phyloP scores from a whole-genome alignment of 768 basidiomycete species.

The Megacollybia marginata region DNA sequence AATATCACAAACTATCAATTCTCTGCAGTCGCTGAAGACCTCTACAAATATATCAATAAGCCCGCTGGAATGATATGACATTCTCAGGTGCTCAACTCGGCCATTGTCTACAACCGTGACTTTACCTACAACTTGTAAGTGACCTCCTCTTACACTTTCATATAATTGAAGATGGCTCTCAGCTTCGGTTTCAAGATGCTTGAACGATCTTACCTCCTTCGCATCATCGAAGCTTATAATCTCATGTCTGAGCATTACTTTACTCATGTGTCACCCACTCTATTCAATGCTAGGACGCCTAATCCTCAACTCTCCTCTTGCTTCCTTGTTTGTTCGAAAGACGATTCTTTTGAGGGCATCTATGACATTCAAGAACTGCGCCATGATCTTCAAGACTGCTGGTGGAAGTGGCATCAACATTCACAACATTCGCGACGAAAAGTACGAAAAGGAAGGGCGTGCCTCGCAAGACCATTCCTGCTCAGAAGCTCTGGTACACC shows the following conservation, averaged over 20 bases:
- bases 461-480: conserved; percentile 77
- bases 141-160: conserved; percentile 16
- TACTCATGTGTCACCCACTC: conserved; percentile 94
- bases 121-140: not conserved
- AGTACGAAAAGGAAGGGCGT: conserved; percentile 86
- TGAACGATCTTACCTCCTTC: conserved; percentile 93
- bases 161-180: not conserved
- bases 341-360: conserved; percentile 99
- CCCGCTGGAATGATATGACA: no score
- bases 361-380: conserved; percentile 98
- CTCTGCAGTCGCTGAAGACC: conserved; percentile 82
- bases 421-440: conserved; percentile 87
- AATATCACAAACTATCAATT: conserved; percentile 99
- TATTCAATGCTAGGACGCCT: conserved; percentile 97
- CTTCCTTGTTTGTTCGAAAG: conserved; percentile 97
- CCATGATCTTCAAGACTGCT: conserved; percentile 98
- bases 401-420: conserved; percentile 96
- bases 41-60: conserved; percentile 77
- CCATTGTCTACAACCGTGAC: not conserved
- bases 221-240: conserved; percentile 85
- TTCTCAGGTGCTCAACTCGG: conserved; percentile 51
- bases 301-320: conserved; percentile 92
- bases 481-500: conserved; percentile 98
- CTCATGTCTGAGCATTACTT: conserved; percentile 98
- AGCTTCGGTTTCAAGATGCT: conserved; percentile 99